phyloP scores from a whole-genome alignment of 306 rosid genomes.

The Quercus engelmannii region DNA sequence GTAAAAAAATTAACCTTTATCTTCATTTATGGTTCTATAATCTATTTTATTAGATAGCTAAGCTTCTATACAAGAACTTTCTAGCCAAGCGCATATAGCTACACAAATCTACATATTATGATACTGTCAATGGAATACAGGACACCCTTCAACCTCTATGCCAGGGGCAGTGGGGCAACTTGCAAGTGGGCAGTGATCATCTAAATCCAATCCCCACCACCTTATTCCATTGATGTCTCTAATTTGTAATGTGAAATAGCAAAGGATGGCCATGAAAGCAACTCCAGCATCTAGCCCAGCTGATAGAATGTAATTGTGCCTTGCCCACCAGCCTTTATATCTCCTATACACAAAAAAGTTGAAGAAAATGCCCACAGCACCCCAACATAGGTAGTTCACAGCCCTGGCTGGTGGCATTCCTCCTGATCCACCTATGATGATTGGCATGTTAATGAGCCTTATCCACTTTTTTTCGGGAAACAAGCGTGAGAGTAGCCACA shows the following conservation, averaged over 20 bases:
- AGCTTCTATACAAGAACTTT: too few relatives aligned
- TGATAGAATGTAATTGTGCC: conserved; percentile 63
- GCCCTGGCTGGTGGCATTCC: conserved; percentile 37
- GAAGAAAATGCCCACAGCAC: conserved; percentile 60
- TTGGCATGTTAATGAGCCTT: conserved; percentile 54
- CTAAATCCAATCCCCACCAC: conserved; percentile 59
- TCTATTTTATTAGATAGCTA: too few relatives aligned
- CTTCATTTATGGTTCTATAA: too few relatives aligned
- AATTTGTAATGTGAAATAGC: conserved; percentile 45
- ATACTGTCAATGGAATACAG: background rate
- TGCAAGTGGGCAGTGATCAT: conserved; percentile 60
- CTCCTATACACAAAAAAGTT: conserved; percentile 42
- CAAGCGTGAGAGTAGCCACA: conserved; percentile 38
- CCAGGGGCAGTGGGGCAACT: conserved; percentile 73
- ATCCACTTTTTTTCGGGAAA: conserved; percentile 55
- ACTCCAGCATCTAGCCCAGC: conserved; percentile 71
- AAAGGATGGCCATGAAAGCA: conserved; percentile 50
- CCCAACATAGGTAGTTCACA: conserved; percentile 50
- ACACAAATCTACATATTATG: too few relatives aligned
- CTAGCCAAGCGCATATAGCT: too few relatives aligned
- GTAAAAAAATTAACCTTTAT: too few relatives aligned
- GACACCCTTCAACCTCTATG: conserved; percentile 45
- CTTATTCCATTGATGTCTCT: conserved; percentile 28
- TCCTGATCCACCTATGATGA: conserved; percentile 33
- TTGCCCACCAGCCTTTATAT: conserved; percentile 61